Evolutionary conservation across 1,284 basidiomycete genomes (phyloP).

Genomic region (Moesziomyces globuligerus): DNA sequence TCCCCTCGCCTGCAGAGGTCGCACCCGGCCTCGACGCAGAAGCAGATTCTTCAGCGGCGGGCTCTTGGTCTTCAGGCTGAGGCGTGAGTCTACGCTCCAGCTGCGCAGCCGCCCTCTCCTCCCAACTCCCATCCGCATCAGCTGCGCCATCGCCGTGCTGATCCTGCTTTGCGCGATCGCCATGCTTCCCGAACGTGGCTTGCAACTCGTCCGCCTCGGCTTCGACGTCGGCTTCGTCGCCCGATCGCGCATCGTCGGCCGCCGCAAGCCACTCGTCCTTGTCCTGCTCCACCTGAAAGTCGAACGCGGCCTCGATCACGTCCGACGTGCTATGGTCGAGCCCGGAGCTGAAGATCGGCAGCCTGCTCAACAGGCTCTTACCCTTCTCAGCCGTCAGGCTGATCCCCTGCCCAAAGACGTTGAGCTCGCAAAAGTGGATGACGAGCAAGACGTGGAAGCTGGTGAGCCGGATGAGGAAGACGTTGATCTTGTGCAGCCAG

Average conservation of each 20-base stretch:
- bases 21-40: too few relatives aligned
- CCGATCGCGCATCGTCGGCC: slow-evolving; percentile 8
- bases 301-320: slow-evolving; percentile 47
- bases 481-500: slow-evolving; percentile 73
- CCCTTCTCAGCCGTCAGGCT: slow-evolving; percentile 54
- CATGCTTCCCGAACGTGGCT: too few relatives aligned
- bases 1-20: too few relatives aligned
- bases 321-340: slow-evolving; percentile 28
- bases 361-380: slow-evolving; percentile 23
- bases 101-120: slow-evolving; percentile 21
- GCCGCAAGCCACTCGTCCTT: slow-evolving; percentile 24
- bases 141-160: too few relatives aligned
- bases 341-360: slow-evolving; percentile 23
- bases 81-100: slow-evolving; percentile 14
- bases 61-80: background rate
- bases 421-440: slow-evolving; percentile 85
- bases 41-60: background rate
- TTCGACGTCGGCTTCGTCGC: slow-evolving; percentile 24
- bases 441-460: slow-evolving; percentile 84
- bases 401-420: slow-evolving; percentile 66
- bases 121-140: slow-evolving; percentile 21
- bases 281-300: slow-evolving; percentile 19
- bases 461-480: slow-evolving; percentile 73
- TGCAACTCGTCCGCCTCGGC: slow-evolving; percentile 4
- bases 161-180: background rate